Evolutionary conservation across 345 rosid species (phyloP), one percentile per base, ranked within the genome.

Genomic region (Eutrema heterophyllum): DNA sequence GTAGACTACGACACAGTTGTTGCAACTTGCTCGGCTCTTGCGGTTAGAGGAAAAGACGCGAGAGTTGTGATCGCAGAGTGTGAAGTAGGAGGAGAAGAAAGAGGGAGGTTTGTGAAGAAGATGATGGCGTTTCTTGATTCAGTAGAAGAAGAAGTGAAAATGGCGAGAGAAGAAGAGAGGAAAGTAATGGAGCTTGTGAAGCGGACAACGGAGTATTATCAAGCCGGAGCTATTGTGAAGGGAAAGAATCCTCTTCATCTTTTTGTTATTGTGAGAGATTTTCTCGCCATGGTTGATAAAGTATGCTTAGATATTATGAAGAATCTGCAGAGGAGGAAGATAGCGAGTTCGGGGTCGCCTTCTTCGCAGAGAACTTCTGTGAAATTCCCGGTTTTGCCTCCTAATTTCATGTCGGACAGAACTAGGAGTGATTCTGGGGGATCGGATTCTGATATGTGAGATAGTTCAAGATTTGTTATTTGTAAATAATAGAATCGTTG

Each of bases 171-270:
- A 10, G 93, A 85, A 75, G 90, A 89, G 67, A 68, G 9, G 26
- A 84, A 84, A 44, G 87, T 86, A 4, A 80, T 85, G 86, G 92
- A 83, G 27, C 66, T 84, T 38, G 97, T 95, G 65, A 87, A 70
- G 80, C 81, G 74, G 38, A 95, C 97, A 55, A 82, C 93, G 0
- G 96, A 86, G 43, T 95, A 91, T 70, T 95, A 84, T 40, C 97
- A 94, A 76, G 83, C 88, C 26, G 90, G 92, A 55, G 81, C 11
- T 74, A 15, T 73, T 61, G 61, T 83, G 3, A 88, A 79, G 35
- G 88, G 79, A 56, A 85, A 79, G 29, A 70, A 55, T 15, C 86
- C 84, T 21, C 83, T 93, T 64, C 90, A 86, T 60, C 58, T 93
- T 2, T 89, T 91, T 78, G 82, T 78, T 33, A 84, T 90, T 41